Conservation (phyloP, 305 asterid genomes). For the Withania somnifera region DNA sequence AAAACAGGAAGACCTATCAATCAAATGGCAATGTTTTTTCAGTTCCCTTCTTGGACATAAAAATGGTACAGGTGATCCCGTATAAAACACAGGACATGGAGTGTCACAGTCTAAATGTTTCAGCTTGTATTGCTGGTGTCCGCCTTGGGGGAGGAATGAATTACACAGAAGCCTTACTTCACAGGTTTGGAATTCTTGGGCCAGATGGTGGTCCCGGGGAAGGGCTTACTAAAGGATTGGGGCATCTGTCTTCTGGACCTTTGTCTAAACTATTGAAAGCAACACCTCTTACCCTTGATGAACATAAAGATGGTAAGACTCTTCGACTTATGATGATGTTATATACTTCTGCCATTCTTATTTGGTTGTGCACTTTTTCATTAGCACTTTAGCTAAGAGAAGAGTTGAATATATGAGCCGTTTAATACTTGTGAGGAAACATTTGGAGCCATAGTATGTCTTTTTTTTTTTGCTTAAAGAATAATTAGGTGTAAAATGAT, state of each 20-base stretch:
- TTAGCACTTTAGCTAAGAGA: background rate
- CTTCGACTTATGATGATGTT: constrained; percentile 7
- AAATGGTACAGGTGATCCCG: constrained; percentile 75
- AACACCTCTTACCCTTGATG: constrained; percentile 47
- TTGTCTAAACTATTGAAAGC: constrained; percentile 69
- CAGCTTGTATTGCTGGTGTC: constrained; percentile 81
- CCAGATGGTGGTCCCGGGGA: constrained; percentile 99
- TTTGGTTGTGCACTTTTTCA: background rate
- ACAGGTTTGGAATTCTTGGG: constrained; percentile 88
- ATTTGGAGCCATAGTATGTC: background rate
- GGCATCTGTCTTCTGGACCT: constrained; percentile 84
- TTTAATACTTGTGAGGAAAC: background rate
- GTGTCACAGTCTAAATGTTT: constrained; percentile 74
- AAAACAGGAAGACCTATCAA: constrained; percentile 35
- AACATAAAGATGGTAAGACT: constrained; percentile 29
- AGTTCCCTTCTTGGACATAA: constrained; percentile 59
- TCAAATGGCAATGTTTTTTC: constrained; percentile 25
- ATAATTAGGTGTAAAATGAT: background rate
- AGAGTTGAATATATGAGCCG: background rate
- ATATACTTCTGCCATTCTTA: background rate
- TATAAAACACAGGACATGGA: constrained; percentile 67
- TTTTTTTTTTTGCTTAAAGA: background rate
- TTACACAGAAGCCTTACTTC: constrained; percentile 86
- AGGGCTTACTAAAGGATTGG: constrained; percentile 77
- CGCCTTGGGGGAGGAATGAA: constrained; percentile 98